These are phyloP conservation scores for Psilocybe cubensis DNA, from an alignment of 768 basidiomycete genomes.

Conservation along the genomic window DNA sequence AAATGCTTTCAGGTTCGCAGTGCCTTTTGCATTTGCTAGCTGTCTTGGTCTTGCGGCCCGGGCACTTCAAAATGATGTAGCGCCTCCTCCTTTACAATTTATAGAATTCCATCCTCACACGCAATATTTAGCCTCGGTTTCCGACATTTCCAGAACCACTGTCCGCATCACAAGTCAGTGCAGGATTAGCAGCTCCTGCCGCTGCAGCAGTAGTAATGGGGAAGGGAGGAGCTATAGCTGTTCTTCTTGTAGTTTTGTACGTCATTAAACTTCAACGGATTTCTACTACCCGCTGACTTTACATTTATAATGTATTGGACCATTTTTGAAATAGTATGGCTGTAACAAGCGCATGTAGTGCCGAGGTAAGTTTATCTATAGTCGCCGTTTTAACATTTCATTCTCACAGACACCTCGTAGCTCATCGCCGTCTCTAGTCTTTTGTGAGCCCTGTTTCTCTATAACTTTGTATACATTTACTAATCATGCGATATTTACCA, in stretches of 20 bases:
- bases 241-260: conserved; percentile 47
- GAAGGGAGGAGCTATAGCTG: conserved; percentile 23
- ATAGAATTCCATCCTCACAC: neutral
- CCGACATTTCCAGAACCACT: conserved; percentile 53
- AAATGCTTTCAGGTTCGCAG: conserved; percentile 39
- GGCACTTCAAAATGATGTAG: conserved; percentile 34
- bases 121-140: conserved; percentile 43
- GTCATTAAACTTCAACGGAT: conserved; percentile 3
- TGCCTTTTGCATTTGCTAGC: conserved; percentile 55
- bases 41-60: conserved; percentile 48
- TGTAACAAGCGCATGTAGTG: conserved; percentile 48
- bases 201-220: conserved; percentile 47
- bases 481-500: neutral
- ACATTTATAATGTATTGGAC: neutral
- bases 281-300: neutral
- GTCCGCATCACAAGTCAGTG: conserved; percentile 38
- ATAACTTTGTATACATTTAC: conserved; percentile 3
- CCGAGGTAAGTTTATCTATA: conserved; percentile 25
- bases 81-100: conserved; percentile 5
- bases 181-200: conserved; percentile 49
- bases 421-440: conserved; percentile 47
- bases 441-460: conserved; percentile 34
- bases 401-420: conserved; percentile 13
- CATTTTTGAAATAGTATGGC: conserved; percentile 42
- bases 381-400: neutral